phyloP scores from a whole-genome alignment of 2,329 filamentous ascomycete genomes.

The Lasiodiplodia gonubiensis region DNA sequence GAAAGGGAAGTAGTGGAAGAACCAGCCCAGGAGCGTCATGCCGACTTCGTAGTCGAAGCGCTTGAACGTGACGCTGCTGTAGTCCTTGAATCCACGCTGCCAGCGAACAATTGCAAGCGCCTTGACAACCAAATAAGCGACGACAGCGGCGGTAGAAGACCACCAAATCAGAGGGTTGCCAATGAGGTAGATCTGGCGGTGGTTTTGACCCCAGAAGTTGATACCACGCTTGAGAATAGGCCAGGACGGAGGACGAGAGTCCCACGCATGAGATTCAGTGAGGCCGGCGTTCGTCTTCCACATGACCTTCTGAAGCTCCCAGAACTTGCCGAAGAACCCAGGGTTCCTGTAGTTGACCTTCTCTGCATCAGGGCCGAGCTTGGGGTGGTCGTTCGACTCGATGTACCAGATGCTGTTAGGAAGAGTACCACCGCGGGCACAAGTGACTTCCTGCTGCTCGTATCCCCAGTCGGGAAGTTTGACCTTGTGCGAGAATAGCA shows the following conservation, averaged over 20 bases:
- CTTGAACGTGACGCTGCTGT: conserved; percentile 81
- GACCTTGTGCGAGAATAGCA: conserved; percentile 97
- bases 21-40: conserved; percentile 88
- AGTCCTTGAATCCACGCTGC: conserved; percentile 92
- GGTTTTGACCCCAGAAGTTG: conserved; percentile 97
- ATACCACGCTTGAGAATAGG: conserved; percentile 90
- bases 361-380: conserved; percentile 75
- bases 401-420: conserved; percentile 98
- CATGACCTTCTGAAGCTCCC: conserved; percentile 97
- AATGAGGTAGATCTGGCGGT: conserved; percentile 94
- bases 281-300: conserved; percentile 98
- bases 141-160: conserved; percentile 79
- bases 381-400: conserved; percentile 85
- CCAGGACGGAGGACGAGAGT: conserved; percentile 93
- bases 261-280: conserved; percentile 96
- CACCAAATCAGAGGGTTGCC: conserved; percentile 97
- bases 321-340: conserved; percentile 97
- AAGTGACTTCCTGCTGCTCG: conserved; percentile 99
- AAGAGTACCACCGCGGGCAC: conserved; percentile 85
- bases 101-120: conserved; percentile 85
- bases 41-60: conserved; percentile 98
- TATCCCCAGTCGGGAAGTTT: conserved; percentile 98
- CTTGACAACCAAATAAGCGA: conserved; percentile 82
- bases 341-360: conserved; percentile 96
- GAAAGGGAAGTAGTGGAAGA: conserved; percentile 98